These are phyloP conservation scores for Suillus subalutaceus DNA, from an alignment of 768 basidiomycete species.

Conservation along the genomic window DNA sequence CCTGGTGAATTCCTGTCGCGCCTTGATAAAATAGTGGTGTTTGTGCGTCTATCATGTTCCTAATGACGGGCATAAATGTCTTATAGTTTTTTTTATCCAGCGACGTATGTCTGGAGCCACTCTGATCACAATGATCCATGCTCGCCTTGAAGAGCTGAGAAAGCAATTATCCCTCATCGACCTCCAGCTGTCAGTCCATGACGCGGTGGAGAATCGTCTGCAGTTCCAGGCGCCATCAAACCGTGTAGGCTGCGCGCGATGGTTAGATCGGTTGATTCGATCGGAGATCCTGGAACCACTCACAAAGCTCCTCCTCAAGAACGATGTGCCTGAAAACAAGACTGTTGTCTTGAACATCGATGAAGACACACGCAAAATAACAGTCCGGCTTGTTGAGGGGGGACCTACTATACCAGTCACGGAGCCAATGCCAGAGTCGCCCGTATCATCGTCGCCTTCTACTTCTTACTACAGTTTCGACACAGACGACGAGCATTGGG, in stretches of 20 bases:
- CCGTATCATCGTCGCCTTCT: background rate
- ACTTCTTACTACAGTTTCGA: constrained; percentile 8
- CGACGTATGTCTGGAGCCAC: constrained; percentile 9
- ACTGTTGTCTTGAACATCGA: constrained; percentile 1
- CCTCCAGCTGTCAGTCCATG: constrained; percentile 8
- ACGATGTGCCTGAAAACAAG: constrained; percentile 7
- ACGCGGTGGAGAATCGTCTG: background rate
- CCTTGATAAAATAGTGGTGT: constrained; percentile 13
- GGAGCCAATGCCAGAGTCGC: background rate
- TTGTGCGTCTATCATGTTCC: background rate
- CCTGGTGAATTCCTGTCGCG: constrained; percentile 11
- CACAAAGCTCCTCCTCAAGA: constrained; percentile 9
- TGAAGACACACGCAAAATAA: constrained; percentile 5
- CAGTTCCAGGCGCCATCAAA: background rate
- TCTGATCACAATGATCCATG: constrained; percentile 2
- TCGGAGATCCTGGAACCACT: constrained; percentile 9
- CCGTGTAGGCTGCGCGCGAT: constrained; percentile 8
- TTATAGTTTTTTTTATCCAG: constrained; percentile 1
- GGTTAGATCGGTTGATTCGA: constrained; percentile 12
- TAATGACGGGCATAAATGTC: background rate
- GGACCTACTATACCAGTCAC: background rate
- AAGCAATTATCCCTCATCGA: constrained; percentile 8
- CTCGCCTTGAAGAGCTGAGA: constrained; percentile 12
- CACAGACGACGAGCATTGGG: constrained; percentile 4
- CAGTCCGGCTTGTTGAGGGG: constrained; percentile 3